These are phyloP conservation scores for Scytalidium sp. DNA, from an alignment of 2,329 filamentous ascomycete genomes.

Conservation along the genomic window DNA sequence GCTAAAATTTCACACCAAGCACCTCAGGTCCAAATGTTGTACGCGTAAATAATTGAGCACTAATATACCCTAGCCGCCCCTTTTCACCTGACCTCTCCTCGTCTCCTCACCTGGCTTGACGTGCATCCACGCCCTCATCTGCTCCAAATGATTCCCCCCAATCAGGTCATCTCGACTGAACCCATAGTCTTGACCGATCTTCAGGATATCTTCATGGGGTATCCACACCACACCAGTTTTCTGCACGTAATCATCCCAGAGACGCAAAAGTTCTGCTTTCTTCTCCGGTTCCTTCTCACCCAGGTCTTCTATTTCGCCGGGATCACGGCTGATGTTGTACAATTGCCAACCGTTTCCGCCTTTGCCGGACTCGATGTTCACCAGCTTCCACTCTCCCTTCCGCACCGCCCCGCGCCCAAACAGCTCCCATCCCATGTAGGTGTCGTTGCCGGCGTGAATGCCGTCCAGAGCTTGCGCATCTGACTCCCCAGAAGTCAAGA, in stretches of 20 bases:
- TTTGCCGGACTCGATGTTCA: constrained; percentile 54
- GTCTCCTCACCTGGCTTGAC: too few relatives aligned
- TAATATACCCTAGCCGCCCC: too few relatives aligned
- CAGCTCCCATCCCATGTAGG: constrained; percentile 52
- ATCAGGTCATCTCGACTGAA: too few relatives aligned
- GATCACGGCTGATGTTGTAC: constrained; percentile 50
- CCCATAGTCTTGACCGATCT: too few relatives aligned
- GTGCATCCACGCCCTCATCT: too few relatives aligned
- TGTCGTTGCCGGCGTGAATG: constrained; percentile 48
- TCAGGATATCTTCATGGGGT: constrained; percentile 59
- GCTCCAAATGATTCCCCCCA: too few relatives aligned
- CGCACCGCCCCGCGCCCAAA: constrained; percentile 49
- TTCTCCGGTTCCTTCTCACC: constrained; percentile 37
- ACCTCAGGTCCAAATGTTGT: too few relatives aligned
- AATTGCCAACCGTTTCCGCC: constrained; percentile 55
- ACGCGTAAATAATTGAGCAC: too few relatives aligned
- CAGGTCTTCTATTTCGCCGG: constrained; percentile 47
- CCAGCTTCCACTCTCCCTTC: constrained; percentile 53
- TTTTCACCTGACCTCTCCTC: too few relatives aligned
- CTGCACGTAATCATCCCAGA: constrained; percentile 42
- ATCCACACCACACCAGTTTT: constrained; percentile 60
- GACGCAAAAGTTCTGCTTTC: constrained; percentile 36
- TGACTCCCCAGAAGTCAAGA: too few relatives aligned
- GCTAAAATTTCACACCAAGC: too few relatives aligned
- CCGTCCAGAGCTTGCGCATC: too few relatives aligned